Evolutionary conservation across 2,329 filamentous ascomycete genomes (phyloP).

Genomic region (Aspergillus sergii): DNA sequence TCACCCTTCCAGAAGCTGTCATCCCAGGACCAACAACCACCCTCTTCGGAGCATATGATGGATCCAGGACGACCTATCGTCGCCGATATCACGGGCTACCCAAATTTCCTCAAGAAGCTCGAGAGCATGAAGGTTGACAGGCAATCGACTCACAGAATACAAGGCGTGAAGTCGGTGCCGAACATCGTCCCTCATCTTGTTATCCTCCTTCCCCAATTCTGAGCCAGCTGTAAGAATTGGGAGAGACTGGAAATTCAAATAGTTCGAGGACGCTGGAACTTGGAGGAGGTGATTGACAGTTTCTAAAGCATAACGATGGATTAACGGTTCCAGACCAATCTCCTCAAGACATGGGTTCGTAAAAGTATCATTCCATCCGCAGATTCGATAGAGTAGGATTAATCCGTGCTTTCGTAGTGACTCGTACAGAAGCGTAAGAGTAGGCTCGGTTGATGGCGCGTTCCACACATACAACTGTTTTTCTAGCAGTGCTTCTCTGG

Average conservation of each 20-base stretch:
- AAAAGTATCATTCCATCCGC: conserved; percentile 4
- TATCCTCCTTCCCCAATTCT: conserved; percentile 5
- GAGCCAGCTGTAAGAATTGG: conserved; percentile 15
- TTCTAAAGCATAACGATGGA: conserved; percentile 11
- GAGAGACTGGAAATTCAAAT: conserved; percentile 16
- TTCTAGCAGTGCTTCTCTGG: conserved; percentile 10
- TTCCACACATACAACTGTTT: conserved; percentile 2
- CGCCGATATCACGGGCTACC: conserved; percentile 1
- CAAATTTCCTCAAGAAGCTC: conserved; percentile 13
- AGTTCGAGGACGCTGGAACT: conserved; percentile 10
- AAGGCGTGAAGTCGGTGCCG: conserved; percentile 10
- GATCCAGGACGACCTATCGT: conserved; percentile 10
- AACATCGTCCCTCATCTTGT: conserved; percentile 8
- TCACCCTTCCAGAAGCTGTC: background rate
- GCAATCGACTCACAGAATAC: conserved; percentile 17
- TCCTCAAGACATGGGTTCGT: conserved; percentile 1
- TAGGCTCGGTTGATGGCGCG: background rate
- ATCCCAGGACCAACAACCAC: conserved; percentile 5
- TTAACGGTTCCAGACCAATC: conserved; percentile 10
- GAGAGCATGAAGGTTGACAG: conserved; percentile 7
- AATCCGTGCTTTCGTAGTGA: conserved; percentile 16
- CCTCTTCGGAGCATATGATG: conserved; percentile 11
- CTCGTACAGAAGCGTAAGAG: conserved; percentile 12
- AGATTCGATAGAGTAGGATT: conserved; percentile 12
- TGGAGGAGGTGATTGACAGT: conserved; percentile 11